phyloP scores from a whole-genome alignment of 352 stramenopile genomes.

The Saprolegnia parasitica region DNA sequence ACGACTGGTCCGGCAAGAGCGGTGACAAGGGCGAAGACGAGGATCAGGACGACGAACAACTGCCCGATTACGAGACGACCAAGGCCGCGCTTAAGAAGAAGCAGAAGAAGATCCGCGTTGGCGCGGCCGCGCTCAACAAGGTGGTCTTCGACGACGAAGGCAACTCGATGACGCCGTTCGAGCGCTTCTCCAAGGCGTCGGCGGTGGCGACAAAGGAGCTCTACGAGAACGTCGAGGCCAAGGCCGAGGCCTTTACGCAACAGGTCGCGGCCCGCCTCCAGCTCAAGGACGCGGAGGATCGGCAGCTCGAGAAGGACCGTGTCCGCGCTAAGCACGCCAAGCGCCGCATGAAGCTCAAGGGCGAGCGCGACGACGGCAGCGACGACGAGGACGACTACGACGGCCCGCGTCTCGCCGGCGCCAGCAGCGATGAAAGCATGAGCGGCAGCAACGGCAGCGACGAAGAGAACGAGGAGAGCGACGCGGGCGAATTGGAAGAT shows the following conservation, averaged over 20 bases:
- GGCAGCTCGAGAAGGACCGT: constrained; percentile 77
- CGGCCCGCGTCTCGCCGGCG: constrained; percentile 28
- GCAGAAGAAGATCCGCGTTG: constrained; percentile 75
- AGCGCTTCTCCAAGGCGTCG: constrained; percentile 50
- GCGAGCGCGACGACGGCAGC: constrained; percentile 55
- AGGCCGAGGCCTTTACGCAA: constrained; percentile 57
- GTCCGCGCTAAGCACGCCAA: constrained; percentile 87
- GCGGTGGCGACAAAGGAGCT: constrained; percentile 33
- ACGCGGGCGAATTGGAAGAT: constrained; percentile 5
- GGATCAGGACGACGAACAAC: constrained; percentile 35
- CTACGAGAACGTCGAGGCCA: constrained; percentile 62
- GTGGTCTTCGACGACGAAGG: constrained; percentile 95
- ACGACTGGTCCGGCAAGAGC: constrained; percentile 55
- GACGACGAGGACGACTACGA: constrained; percentile 32
- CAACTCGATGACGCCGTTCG: constrained; percentile 61
- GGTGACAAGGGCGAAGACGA: constrained; percentile 40
- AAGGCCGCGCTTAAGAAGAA: constrained; percentile 80
- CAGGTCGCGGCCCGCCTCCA: constrained; percentile 63
- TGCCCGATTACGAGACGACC: constrained; percentile 47
- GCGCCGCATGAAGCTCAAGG: constrained; percentile 80
- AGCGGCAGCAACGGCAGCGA: constrained; percentile 32
- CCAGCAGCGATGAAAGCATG: constrained; percentile 30
- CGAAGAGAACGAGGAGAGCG: constrained; percentile 35
- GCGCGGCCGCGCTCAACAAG: constrained; percentile 76
- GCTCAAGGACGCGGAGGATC: constrained; percentile 76